Percentiles rank a stretch among this genome's conserved stretches.
These are phyloP conservation scores for Cytospora schulzeri DNA, from an alignment of 2,329 filamentous ascomycete genomes.

Conservation along the genomic window DNA sequence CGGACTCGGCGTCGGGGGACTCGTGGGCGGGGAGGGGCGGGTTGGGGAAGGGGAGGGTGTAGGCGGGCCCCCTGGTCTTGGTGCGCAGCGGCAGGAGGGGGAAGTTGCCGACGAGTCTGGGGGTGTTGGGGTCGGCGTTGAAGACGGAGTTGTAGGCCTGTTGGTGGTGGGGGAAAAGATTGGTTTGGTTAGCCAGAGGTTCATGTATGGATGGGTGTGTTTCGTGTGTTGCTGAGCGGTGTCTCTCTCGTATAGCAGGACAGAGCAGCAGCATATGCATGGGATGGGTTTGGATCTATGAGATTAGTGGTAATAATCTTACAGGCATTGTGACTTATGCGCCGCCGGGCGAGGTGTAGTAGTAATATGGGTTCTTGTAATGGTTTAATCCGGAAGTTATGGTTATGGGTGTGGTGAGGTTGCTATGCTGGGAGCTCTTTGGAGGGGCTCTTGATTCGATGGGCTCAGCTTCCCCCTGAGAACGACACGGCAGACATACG, in stretches of 20 bases:
- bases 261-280: background rate
- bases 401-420: constrained; percentile 3
- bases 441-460: constrained; percentile 16
- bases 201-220: background rate
- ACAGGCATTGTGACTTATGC: constrained; percentile 31
- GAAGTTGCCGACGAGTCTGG: constrained; percentile 78
- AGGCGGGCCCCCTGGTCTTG: constrained; percentile 91
- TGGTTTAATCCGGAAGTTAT: background rate
- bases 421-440: background rate
- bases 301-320: background rate
- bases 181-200: constrained; percentile 28
- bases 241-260: background rate
- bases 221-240: background rate
- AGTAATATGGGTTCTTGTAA: constrained; percentile 24
- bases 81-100: constrained; percentile 93
- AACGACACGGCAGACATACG: background rate
- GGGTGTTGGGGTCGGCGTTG: constrained; percentile 73
- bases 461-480: constrained; percentile 16
- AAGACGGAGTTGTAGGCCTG: constrained; percentile 99
- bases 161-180: constrained; percentile 30
- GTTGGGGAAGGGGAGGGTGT: constrained; percentile 70
- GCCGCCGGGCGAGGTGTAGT: constrained; percentile 28
- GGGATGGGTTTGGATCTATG: background rate
- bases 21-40: constrained; percentile 60
- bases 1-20: constrained; percentile 78